A percentile compares a stretch with the other conserved stretches of the same genome.
Evolutionary conservation across 1,139 yeast species (phyloP).

Genomic region (Sugiyamaella neomexicana): DNA sequence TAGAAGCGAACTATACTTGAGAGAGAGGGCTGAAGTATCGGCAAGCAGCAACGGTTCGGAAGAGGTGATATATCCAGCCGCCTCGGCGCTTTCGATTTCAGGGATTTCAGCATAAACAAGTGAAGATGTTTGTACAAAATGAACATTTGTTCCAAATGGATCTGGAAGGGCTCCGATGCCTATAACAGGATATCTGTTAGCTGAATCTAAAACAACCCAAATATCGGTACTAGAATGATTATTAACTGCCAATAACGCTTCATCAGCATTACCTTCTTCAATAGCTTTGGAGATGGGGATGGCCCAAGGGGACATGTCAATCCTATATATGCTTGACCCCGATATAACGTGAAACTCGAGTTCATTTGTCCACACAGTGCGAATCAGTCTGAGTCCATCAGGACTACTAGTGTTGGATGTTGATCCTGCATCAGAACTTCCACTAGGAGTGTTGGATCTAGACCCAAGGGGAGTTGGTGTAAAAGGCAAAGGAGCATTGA

Average conservation of each 20-base stretch:
- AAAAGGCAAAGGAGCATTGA: not conserved
- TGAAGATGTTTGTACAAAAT: slow-evolving; percentile 10
- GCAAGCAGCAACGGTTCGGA: not conserved
- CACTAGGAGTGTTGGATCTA: not conserved
- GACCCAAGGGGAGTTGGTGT: not conserved
- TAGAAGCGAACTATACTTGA: slow-evolving; percentile 9
- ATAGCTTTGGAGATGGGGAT: slow-evolving; percentile 31
- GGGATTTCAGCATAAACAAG: slow-evolving; percentile 15
- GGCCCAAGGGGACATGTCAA: slow-evolving; percentile 33
- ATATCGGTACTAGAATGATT: slow-evolving; percentile 7
- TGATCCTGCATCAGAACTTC: not conserved
- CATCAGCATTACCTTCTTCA: slow-evolving; percentile 23
- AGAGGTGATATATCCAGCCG: not conserved
- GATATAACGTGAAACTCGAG: slow-evolving; percentile 11
- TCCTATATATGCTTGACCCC: slow-evolving; percentile 13
- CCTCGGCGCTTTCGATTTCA: not conserved
- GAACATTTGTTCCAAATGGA: slow-evolving; percentile 11
- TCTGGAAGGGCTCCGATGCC: slow-evolving; percentile 14
- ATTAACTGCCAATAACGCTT: slow-evolving; percentile 10
- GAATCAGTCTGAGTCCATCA: not conserved
- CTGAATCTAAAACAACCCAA: slow-evolving; percentile 10
- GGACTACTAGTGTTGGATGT: not conserved
- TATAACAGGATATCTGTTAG: slow-evolving; percentile 8
- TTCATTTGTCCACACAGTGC: not conserved
- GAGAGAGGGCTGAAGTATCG: not conserved